Evolutionary conservation across 1,139 yeast species (phyloP).

Genomic region (Yamadazyma oceani): DNA sequence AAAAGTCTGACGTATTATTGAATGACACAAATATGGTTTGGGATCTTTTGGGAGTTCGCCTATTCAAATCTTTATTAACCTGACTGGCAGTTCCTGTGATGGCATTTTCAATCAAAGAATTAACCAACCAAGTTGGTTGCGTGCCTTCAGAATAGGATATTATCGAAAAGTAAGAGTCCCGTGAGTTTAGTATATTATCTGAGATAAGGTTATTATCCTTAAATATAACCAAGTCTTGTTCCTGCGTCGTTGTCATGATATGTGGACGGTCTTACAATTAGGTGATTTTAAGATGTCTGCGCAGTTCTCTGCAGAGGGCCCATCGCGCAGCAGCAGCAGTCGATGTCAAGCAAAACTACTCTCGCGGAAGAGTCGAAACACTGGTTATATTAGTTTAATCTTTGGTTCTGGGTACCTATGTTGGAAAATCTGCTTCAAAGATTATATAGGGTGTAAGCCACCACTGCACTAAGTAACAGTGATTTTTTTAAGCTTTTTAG

Average conservation of each 20-base stretch:
- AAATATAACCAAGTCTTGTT: slow-evolving; percentile 61
- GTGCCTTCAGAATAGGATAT: slow-evolving; percentile 63
- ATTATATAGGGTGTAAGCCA: no score
- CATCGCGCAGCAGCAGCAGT: no score
- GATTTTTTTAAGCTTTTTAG: no score
- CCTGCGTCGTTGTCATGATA: slow-evolving; percentile 26
- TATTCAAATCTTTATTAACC: slow-evolving; percentile 34
- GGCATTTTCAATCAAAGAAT: slow-evolving; percentile 46
- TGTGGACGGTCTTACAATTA: background rate
- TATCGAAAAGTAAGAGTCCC: slow-evolving; percentile 33
- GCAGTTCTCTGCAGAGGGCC: background rate
- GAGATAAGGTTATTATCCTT: slow-evolving; percentile 51
- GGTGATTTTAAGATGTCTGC: background rate
- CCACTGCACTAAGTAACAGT: no score
- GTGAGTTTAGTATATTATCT: slow-evolving; percentile 22
- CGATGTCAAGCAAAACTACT: no score
- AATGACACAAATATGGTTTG: slow-evolving; percentile 47
- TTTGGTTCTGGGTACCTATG: no score
- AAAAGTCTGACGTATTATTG: slow-evolving; percentile 35
- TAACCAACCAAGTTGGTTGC: slow-evolving; percentile 65
- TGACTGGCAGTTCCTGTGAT: slow-evolving; percentile 41
- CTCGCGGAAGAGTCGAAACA: no score
- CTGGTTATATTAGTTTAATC: no score
- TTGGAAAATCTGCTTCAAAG: no score
- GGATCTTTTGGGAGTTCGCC: slow-evolving; percentile 19